Evolutionary conservation across 495 filamentous ascomycete genomes (phyloP), one percentile per base, ranked within the genome.

Genomic region (Jackrogersella minutella): DNA sequence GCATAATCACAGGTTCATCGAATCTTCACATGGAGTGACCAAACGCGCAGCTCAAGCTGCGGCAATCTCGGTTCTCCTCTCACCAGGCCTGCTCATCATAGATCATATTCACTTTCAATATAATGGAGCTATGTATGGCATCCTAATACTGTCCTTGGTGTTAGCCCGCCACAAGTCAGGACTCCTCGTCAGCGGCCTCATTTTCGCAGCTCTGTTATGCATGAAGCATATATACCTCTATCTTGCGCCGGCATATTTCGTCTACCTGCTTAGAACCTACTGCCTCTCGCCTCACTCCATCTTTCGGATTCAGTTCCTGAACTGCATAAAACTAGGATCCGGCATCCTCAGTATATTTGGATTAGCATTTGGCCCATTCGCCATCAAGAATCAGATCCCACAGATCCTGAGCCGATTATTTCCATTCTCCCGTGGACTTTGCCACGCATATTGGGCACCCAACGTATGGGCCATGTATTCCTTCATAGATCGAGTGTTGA

Each of bases 101-200:
- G 95, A 99, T 72, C 95, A 99, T 74, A 96, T 99, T 64, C 95
- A 99, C 75, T 99, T 99, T 78, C 95, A 99, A 79, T 98, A 99
- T 81, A 99, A 99, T 77, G 95, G 95, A 51, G 93, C 93, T 78
- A 85, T 99, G 73, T 98, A 97, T 71, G 95, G 95, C 13, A 79
- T 98, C 31, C 77, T 99, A 36, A 84, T 97, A 19, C 79, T 93
- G 30, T 97, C 94, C 0, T 81, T 99, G 24, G 90, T 96, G 0
- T 76, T 93, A 56, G 92, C 91, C 1, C 88, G 92, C 34, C 88
- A 90, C 53, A 86, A 85, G 62, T 91, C 91, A 3, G 91, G 89
- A 0, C 80, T 93, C 10, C 87, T 98, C 7, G 76, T 78, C 41
- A 93, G 92, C 49, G 94, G 92, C 1, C 80, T 96, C 3, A 69